These are phyloP conservation scores for Torulaspora gathmanii DNA, from an alignment of 805 yeast genomes.

Conservation along the genomic window DNA sequence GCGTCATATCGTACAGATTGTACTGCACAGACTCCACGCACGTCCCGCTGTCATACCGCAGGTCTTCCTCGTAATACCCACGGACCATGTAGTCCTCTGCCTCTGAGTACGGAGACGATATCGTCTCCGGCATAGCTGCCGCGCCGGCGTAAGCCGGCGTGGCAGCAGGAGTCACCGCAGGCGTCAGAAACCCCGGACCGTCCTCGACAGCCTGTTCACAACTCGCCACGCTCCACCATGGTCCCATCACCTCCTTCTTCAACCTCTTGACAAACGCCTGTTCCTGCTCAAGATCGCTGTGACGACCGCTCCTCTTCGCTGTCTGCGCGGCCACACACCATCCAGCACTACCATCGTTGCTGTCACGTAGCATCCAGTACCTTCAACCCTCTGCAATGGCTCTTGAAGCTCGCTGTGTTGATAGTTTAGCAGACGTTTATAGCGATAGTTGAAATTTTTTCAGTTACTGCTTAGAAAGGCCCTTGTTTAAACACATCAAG, in stretches of 20 bases:
- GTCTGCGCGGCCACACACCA: background rate
- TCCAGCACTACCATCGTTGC: conserved; percentile 1
- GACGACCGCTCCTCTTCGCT: conserved; percentile 6
- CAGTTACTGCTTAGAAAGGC: background rate
- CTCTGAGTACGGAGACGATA: conserved; percentile 22
- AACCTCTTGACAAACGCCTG: conserved; percentile 4
- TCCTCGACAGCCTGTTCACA: background rate
- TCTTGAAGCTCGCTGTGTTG: background rate
- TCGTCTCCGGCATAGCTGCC: conserved; percentile 1
- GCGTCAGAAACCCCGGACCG: conserved; percentile 8
- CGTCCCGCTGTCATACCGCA: conserved; percentile 5
- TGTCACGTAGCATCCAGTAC: conserved; percentile 5
- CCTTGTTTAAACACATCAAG: background rate
- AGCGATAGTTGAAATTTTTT: conserved; percentile 4
- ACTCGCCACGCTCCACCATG: background rate
- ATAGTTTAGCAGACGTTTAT: conserved; percentile 2
- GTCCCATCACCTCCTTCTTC: background rate
- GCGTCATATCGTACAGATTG: conserved; percentile 23
- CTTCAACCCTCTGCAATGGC: background rate
- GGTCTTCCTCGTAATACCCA: conserved; percentile 19
- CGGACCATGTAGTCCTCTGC: conserved; percentile 30
- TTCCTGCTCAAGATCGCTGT: conserved; percentile 1
- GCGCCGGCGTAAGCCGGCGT: conserved; percentile 8
- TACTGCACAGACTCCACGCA: conserved; percentile 18
- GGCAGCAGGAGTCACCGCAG: conserved; percentile 10